phyloP scores from a whole-genome alignment of 1,139 yeast species.

The Hemisphaericaspora xylofermentans region DNA sequence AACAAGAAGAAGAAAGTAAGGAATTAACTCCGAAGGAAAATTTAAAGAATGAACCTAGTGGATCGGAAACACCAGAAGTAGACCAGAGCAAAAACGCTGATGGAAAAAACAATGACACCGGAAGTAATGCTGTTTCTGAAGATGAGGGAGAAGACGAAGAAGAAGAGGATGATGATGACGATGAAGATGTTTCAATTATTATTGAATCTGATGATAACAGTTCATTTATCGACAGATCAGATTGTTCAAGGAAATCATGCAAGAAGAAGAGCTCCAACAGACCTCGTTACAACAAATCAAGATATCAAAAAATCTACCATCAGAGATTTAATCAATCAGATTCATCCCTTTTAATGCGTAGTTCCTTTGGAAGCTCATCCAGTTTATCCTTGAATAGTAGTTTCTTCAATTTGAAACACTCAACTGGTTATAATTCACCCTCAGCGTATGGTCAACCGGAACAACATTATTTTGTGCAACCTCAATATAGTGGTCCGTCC shows the following conservation, averaged over 20 bases:
- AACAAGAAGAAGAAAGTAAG: too few species aligned
- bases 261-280: conserved; percentile 8
- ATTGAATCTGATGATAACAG: conserved; percentile 41
- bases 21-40: conserved; percentile 9
- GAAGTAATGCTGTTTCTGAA: conserved; percentile 8
- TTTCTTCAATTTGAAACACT: conserved; percentile 15
- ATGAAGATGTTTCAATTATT: conserved; percentile 45
- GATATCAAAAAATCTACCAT: conserved; percentile 16
- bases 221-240: conserved; percentile 19
- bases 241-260: conserved; percentile 11
- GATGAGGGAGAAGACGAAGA: conserved; percentile 22
- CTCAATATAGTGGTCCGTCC: conserved; percentile 11
- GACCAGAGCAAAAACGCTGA: background rate
- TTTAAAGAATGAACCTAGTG: conserved; percentile 13
- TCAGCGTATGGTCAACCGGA: conserved; percentile 21
- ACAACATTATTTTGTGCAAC: conserved; percentile 13
- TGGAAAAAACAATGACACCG: background rate
- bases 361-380: conserved; percentile 25
- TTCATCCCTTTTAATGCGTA: conserved; percentile 18
- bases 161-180: conserved; percentile 35
- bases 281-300: conserved; percentile 4
- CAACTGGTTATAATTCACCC: conserved; percentile 5
- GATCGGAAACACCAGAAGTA: too few species aligned
- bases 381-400: conserved; percentile 24
- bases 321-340: conserved; percentile 19